phyloP scores from a whole-genome alignment of 768 basidiomycete species.

The Leccinellum albellum region DNA sequence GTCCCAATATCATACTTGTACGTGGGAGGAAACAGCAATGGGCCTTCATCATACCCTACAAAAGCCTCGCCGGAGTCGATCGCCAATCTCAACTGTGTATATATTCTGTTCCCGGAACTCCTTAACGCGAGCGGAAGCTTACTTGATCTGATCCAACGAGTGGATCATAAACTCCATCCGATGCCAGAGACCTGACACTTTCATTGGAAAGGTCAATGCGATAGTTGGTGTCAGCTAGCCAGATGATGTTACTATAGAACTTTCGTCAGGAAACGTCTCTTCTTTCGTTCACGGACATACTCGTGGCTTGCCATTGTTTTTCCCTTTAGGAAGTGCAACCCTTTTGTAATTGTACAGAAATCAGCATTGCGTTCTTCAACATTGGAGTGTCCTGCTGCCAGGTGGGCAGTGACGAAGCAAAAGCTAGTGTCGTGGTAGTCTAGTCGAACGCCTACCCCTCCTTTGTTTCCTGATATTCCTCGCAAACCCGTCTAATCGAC shows the following conservation, averaged over 20 bases:
- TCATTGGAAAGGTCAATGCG: slow-evolving; percentile 86
- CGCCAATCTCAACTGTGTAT: slow-evolving; percentile 59
- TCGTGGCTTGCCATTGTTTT: slow-evolving; percentile 88
- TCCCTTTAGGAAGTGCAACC: slow-evolving; percentile 84
- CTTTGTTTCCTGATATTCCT: slow-evolving; percentile 97
- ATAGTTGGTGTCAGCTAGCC: slow-evolving; percentile 96
- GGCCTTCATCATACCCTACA: slow-evolving; percentile 81
- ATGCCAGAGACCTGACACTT: slow-evolving; percentile 65
- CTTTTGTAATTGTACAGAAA: slow-evolving; percentile 80
- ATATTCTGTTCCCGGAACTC: not conserved
- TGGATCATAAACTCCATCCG: slow-evolving; percentile 62
- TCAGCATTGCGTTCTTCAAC: slow-evolving; percentile 89
- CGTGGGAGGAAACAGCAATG: slow-evolving; percentile 87
- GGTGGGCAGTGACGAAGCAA: slow-evolving; percentile 93
- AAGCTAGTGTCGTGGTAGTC: slow-evolving; percentile 89
- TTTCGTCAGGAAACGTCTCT: slow-evolving; percentile 6
- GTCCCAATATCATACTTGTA: slow-evolving; percentile 87
- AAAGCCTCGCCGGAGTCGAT: slow-evolving; percentile 78
- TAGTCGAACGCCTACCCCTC: slow-evolving; percentile 89
- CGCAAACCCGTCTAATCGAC: slow-evolving; percentile 68
- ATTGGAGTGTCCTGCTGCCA: slow-evolving; percentile 93
- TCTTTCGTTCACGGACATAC: slow-evolving; percentile 43
- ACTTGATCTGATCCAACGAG: slow-evolving; percentile 88
- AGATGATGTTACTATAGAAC: slow-evolving; percentile 75
- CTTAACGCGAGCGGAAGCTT: slow-evolving; percentile 9